Evolutionary conservation across 2,329 filamentous ascomycete genomes (phyloP).

Genomic region (Coleophoma cylindrospora): DNA sequence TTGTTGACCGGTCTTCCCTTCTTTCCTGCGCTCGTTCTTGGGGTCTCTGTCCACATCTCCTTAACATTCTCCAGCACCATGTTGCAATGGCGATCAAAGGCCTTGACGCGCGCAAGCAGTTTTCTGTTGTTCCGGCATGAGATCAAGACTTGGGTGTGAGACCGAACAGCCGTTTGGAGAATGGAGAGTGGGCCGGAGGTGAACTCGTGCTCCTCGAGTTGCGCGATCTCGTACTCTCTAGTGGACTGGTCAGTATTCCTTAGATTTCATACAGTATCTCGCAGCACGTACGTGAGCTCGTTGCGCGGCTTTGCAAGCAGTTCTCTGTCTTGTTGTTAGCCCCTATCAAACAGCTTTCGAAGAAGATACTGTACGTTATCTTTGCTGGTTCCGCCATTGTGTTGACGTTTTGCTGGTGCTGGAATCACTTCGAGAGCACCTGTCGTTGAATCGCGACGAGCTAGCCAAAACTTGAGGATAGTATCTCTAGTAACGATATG

Average conservation of each 20-base stretch:
- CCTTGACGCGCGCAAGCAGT: conserved; percentile 93
- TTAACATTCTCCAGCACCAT: conserved; percentile 98
- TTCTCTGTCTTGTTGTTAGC: conserved; percentile 53
- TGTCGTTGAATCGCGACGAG: neutral
- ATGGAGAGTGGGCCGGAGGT: conserved; percentile 82
- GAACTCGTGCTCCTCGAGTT: conserved; percentile 75
- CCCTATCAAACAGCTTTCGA: neutral
- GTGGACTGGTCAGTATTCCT: neutral
- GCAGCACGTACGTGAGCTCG: conserved; percentile 75
- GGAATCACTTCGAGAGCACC: conserved; percentile 5
- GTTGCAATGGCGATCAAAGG: conserved; percentile 98
- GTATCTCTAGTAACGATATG: no score
- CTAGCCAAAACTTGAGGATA: neutral
- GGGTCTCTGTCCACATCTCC: conserved; percentile 99
- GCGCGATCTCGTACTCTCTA: conserved; percentile 87
- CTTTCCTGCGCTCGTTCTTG: conserved; percentile 75
- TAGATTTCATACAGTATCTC: no score
- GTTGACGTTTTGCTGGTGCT: conserved; percentile 15
- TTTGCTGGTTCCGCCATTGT: conserved; percentile 60
- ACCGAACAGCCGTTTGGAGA: conserved; percentile 92
- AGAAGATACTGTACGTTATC: conserved; percentile 53
- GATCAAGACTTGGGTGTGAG: conserved; percentile 93
- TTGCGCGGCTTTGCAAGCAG: conserved; percentile 82
- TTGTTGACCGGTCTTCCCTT: conserved; percentile 92
- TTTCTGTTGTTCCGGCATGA: conserved; percentile 98